phyloP scores from a whole-genome alignment of 1,139 yeast genomes.

The Magnusiomyces ingens region DNA sequence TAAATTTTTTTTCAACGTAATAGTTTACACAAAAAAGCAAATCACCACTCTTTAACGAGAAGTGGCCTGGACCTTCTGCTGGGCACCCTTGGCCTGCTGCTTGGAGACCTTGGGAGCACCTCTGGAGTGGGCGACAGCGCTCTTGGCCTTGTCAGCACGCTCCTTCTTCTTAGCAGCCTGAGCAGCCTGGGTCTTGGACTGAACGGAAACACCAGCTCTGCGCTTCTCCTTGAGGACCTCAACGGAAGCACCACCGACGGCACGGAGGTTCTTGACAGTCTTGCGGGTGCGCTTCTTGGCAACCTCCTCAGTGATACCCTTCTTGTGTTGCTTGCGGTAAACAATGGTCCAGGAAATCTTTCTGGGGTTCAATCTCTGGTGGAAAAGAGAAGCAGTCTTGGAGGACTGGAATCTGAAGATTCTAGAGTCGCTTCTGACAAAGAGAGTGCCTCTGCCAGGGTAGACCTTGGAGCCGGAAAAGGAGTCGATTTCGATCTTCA shows the following conservation, averaged over 20 bases:
- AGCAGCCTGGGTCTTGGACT: slow-evolving; percentile 95
- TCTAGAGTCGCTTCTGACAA: slow-evolving; percentile 99
- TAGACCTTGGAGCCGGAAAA: slow-evolving; percentile 99
- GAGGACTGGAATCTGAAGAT: slow-evolving; percentile 99
- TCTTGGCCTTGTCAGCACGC: slow-evolving; percentile 78
- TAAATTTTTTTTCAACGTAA: slow-evolving; percentile 8
- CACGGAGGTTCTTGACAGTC: slow-evolving; percentile 98
- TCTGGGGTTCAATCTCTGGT: slow-evolving; percentile 99
- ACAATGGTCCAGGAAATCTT: slow-evolving; percentile 99
- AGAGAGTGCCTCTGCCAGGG: slow-evolving; percentile 99
- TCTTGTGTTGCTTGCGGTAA: slow-evolving; percentile 99
- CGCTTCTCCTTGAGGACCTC: slow-evolving; percentile 98
- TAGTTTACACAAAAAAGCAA: slow-evolving; percentile 8
- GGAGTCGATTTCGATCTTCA: slow-evolving; percentile 99
- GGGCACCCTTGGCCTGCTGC: slow-evolving; percentile 38
- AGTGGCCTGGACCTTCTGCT: slow-evolving; percentile 76
- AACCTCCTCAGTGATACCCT: slow-evolving; percentile 98
- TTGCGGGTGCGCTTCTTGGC: slow-evolving; percentile 96
- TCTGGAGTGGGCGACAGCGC: slow-evolving; percentile 56
- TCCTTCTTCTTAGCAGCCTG: slow-evolving; percentile 89
- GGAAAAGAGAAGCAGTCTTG: slow-evolving; percentile 96
- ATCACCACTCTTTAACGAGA: slow-evolving; percentile 60
- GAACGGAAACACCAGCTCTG: slow-evolving; percentile 86
- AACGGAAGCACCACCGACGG: slow-evolving; percentile 98
- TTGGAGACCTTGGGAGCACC: slow-evolving; percentile 71